phyloP scores from a whole-genome alignment of 352 stramenopile genomes.

The Plasmopara muralis region DNA sequence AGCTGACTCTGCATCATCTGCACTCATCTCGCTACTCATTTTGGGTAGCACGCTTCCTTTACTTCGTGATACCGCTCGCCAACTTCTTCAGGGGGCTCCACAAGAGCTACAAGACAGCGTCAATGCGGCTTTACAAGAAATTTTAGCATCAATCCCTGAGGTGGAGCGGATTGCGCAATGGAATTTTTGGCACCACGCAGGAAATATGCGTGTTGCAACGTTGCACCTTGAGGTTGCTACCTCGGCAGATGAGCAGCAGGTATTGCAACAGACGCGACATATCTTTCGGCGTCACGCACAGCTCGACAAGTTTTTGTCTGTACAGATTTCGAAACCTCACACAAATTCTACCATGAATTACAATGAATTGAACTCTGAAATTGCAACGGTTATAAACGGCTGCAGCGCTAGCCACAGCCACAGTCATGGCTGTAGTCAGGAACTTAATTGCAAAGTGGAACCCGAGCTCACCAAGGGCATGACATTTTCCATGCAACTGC shows the following conservation, averaged over 20 bases:
- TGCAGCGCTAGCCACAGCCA: constrained; percentile 16
- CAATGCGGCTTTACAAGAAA: constrained; percentile 36
- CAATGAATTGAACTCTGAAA: constrained; percentile 6
- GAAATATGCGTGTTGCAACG: constrained; percentile 48
- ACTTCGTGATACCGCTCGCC: constrained; percentile 60
- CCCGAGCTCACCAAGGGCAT: constrained; percentile 5
- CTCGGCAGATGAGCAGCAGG: constrained; percentile 42
- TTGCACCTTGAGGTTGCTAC: constrained; percentile 50
- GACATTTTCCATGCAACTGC: constrained; percentile 12
- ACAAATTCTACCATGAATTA: constrained; percentile 9
- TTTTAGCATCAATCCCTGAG: constrained; percentile 35
- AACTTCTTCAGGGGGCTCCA: constrained; percentile 66
- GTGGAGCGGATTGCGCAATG: constrained; percentile 49
- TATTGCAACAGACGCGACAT: constrained; percentile 39
- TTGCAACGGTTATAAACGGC: constrained; percentile 8
- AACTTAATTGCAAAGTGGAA: constrained; percentile 10
- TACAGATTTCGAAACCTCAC: constrained; percentile 55
- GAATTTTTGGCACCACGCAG: constrained; percentile 73
- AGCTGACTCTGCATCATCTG: constrained; percentile 75
- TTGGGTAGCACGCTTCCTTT: constrained; percentile 76
- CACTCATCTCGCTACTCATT: constrained; percentile 81
- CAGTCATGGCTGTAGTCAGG: constrained; percentile 16
- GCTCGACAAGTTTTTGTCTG: constrained; percentile 50
- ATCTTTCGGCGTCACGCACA: constrained; percentile 39
- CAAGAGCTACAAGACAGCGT: constrained; percentile 45